These are phyloP conservation scores for Achlya hypogyna DNA, from an alignment of 352 stramenopile species.

Conservation along the genomic window DNA sequence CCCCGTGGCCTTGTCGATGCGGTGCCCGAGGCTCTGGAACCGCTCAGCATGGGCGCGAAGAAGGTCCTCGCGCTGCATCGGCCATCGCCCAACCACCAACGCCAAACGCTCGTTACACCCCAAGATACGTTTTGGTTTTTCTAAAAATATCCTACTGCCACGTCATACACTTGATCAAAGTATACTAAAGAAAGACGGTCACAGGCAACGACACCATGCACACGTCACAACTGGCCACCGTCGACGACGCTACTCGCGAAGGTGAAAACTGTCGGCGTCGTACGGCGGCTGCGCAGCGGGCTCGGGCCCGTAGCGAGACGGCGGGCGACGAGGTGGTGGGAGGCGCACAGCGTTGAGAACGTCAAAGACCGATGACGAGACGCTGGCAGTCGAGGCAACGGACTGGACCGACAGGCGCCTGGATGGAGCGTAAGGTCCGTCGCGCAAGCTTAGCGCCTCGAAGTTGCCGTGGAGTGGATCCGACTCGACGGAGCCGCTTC, in stretches of 20 bases:
- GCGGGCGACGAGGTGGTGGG: too few relatives aligned
- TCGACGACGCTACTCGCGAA: too few relatives aligned
- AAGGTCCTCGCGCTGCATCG: neutral
- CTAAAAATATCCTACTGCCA: neutral
- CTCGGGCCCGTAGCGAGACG: too few relatives aligned
- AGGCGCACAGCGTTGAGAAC: neutral
- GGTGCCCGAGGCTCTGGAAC: neutral
- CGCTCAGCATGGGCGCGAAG: neutral
- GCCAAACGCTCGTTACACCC: too few relatives aligned
- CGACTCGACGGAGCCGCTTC: neutral
- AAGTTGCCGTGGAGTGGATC: neutral
- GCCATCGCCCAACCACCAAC: neutral
- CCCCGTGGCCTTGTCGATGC: neutral
- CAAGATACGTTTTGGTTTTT: neutral
- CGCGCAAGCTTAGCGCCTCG: neutral
- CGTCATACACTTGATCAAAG: neutral
- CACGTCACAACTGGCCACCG: too few relatives aligned
- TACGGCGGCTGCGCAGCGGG: too few relatives aligned
- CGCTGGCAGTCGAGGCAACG: neutral
- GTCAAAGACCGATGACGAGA: conserved; percentile 2
- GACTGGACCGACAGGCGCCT: neutral
- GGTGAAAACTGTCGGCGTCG: too few relatives aligned
- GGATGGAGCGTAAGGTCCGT: neutral
- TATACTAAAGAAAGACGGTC: neutral
- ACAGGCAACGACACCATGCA: neutral